A percentile compares a stretch with the other conserved stretches of the same genome.
phyloP scores from a whole-genome alignment of 768 basidiomycete genomes.

The Tephrocybe sp. region DNA sequence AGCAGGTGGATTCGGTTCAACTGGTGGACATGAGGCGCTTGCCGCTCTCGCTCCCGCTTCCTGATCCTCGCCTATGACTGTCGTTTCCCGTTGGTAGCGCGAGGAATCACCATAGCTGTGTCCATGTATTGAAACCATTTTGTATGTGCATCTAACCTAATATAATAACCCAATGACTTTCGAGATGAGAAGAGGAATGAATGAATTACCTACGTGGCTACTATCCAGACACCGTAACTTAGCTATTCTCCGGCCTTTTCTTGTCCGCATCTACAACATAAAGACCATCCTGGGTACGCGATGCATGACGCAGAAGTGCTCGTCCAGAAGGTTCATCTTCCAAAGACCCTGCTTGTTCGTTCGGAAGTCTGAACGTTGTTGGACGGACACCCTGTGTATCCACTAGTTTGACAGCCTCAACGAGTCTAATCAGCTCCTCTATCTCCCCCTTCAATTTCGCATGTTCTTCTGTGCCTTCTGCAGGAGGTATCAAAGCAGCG shows the following conservation, averaged over 20 bases:
- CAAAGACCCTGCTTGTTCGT: slow-evolving; percentile 18
- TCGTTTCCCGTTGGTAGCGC: too few species aligned
- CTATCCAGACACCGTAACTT: not conserved
- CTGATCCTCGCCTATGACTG: not conserved
- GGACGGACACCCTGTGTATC: slow-evolving; percentile 34
- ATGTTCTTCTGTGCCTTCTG: slow-evolving; percentile 53
- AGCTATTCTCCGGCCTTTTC: slow-evolving; percentile 15
- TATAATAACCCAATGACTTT: not conserved
- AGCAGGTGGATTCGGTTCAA: slow-evolving; percentile 88
- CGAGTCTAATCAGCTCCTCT: slow-evolving; percentile 70
- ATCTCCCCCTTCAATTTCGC: slow-evolving; percentile 52
- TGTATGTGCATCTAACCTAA: not conserved
- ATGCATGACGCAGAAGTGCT: slow-evolving; percentile 48
- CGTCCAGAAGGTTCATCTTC: slow-evolving; percentile 27
- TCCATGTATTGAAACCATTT: not conserved
- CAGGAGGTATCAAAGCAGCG: slow-evolving; percentile 69
- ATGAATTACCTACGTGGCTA: not conserved
- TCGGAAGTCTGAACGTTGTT: slow-evolving; percentile 31
- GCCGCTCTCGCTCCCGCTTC: slow-evolving; percentile 20
- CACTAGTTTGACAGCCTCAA: slow-evolving; percentile 78
- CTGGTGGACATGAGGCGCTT: slow-evolving; percentile 75
- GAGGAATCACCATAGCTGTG: not conserved
- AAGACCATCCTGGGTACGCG: slow-evolving; percentile 46
- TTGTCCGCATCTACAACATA: slow-evolving; percentile 63
- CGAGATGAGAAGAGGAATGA: not conserved